Base-by-base conservation (phyloP, 2,329 filamentous ascomycete species). In the Fusarium hainanense region DNA sequence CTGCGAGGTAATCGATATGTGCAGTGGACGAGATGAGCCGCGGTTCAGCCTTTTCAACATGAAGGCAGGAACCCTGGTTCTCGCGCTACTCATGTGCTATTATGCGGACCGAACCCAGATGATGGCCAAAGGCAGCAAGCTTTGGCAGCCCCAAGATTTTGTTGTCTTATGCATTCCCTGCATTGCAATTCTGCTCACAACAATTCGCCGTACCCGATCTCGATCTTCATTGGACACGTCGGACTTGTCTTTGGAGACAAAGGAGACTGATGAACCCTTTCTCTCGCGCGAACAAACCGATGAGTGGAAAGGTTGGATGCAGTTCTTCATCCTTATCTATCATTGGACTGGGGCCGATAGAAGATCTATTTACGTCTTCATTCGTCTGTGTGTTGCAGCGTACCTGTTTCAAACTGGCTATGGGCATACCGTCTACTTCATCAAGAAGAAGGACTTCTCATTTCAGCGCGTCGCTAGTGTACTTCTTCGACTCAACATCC, bases 271-370 rank as follows among this genome's bases (percentile, higher is more conserved):
- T 2, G 10, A 40, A n/a, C 16, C 23, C 0, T 49, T 50, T 10
- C 54, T 57, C 28, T 30, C 70, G 18, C 12, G n/a, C 14, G 25
- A 32, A 49, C 86, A 90, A 68, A 87, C 85, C 0, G 84, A 90
- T 60, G 89, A 91, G 74, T 89, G 88, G 84, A 90, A 90, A 77
- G 89, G 89, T 4, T 85, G 87, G 82, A 88, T 90, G 85, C 88
- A 90, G 68, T 80, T 82, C 14, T 76, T 84, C 14, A 78, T 83
- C 43, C 66, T 83, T 6, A 79, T 87, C 18, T 90, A 88, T 70
- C 84, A 88, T 69, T 90, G 87, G 75, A 85, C 86, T 46, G 82
- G 85, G 20, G 84, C 83, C 14, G 85, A 63, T 73, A 79, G 12
- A 12, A 54, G 56, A 5, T 74, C 87, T 6, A 81, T 88, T 41